phyloP scores from a whole-genome alignment of 345 rosid species.

The rapeseed (Brassica napus) region DNA sequence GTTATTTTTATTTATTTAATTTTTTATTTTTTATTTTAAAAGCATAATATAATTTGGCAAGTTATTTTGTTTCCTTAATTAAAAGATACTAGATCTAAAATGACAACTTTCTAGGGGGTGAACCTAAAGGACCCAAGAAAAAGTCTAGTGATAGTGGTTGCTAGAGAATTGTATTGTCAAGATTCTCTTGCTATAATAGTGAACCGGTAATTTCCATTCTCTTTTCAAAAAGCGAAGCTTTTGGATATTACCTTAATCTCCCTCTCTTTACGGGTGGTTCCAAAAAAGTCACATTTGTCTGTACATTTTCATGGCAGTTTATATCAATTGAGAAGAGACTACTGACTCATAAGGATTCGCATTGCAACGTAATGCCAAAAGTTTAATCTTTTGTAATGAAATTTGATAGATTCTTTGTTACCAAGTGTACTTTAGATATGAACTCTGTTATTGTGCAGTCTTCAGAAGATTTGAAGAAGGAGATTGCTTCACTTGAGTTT shows the following conservation, averaged over 20 bases:
- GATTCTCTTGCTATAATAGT: slow-evolving; percentile 31
- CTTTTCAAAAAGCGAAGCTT: slow-evolving; percentile 16
- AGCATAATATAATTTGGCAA: no score
- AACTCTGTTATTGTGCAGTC: slow-evolving; percentile 50
- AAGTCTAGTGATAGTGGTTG: no score
- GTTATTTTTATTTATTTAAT: no score
- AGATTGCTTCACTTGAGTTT: slow-evolving; percentile 65
- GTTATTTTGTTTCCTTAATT: no score
- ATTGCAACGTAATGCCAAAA: slow-evolving; percentile 30
- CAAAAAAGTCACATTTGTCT: slow-evolving; percentile 14
- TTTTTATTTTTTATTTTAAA: no score
- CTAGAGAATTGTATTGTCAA: neutral
- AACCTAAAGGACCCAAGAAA: no score
- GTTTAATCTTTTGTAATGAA: slow-evolving; percentile 27
- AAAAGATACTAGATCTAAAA: no score
- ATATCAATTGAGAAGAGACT: slow-evolving; percentile 33
- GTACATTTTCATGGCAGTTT: slow-evolving; percentile 28
- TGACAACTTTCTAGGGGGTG: no score
- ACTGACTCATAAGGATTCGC: slow-evolving; percentile 24
- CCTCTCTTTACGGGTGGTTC: neutral
- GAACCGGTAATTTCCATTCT: slow-evolving; percentile 19
- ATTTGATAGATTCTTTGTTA: no score
- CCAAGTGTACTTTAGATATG: neutral
- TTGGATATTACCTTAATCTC: slow-evolving; percentile 13
- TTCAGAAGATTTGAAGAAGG: slow-evolving; percentile 59